Evolutionary conservation across 805 yeast genomes (phyloP).

Genomic region (Saccharomycopsis sp.): DNA sequence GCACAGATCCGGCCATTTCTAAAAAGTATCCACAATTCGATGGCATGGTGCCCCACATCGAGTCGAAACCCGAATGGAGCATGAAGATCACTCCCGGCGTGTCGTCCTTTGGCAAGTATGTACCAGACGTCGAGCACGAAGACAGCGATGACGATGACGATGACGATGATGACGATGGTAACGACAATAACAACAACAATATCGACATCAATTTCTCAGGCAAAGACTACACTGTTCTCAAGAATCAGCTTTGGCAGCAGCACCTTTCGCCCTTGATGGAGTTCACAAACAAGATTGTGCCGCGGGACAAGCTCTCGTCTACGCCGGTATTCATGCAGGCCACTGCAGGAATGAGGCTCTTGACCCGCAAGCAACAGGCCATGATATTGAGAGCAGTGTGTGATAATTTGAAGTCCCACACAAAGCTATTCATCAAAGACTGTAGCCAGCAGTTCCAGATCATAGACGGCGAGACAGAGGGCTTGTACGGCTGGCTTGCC

Average conservation of each 20-base stretch:
- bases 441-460: conserved; percentile 72
- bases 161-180: conserved; percentile 1
- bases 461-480: conserved; percentile 93
- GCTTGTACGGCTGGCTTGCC: conserved; percentile 92
- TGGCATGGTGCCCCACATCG: conserved; percentile 58
- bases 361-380: conserved; percentile 45
- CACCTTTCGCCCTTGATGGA: conserved; percentile 61
- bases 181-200: conserved; percentile 9
- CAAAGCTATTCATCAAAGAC: conserved; percentile 42
- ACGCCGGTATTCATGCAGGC: conserved; percentile 91
- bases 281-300: conserved; percentile 65
- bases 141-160: background rate
- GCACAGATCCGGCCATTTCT: conserved; percentile 31
- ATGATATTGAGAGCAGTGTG: conserved; percentile 57
- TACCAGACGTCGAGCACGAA: conserved; percentile 25
- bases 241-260: conserved; percentile 47
- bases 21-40: conserved; percentile 29
- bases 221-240: background rate
- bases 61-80: conserved; percentile 60
- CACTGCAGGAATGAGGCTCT: conserved; percentile 92
- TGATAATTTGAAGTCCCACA: conserved; percentile 38
- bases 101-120: conserved; percentile 51
- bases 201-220: background rate
- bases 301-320: conserved; percentile 43
- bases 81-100: conserved; percentile 76